phyloP scores from a whole-genome alignment of 2,329 filamentous ascomycete species.

The Fusarium beomiforme region DNA sequence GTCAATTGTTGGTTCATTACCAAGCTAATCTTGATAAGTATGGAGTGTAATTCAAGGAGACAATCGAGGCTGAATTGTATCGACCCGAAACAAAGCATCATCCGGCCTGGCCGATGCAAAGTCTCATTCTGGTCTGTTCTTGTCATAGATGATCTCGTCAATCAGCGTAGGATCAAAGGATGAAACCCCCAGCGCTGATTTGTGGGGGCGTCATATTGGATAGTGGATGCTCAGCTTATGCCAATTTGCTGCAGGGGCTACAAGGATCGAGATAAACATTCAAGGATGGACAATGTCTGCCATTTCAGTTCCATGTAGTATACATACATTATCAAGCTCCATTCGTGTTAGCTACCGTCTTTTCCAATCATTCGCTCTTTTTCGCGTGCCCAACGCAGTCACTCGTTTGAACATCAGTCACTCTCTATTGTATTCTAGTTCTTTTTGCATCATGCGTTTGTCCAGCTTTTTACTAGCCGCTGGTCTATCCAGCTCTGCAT shows the following conservation, averaged over 20 bases:
- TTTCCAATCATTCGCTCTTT: background rate
- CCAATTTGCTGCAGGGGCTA: constrained; percentile 12
- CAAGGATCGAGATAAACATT: background rate
- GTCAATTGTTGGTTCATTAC: too few relatives aligned
- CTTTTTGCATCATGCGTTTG: background rate
- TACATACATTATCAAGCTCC: background rate
- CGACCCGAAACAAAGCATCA: background rate
- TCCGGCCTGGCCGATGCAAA: background rate
- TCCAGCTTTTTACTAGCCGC: background rate
- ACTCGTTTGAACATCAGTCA: constrained; percentile 1
- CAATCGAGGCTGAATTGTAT: background rate
- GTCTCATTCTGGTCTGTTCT: background rate
- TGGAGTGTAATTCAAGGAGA: background rate
- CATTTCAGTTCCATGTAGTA: background rate
- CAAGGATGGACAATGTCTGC: background rate
- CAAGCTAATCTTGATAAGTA: background rate
- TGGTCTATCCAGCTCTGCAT: background rate
- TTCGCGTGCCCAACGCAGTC: background rate
- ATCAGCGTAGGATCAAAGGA: background rate
- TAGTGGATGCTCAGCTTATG: constrained; percentile 1
- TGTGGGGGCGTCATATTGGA: background rate
- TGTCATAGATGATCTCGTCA: background rate
- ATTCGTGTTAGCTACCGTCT: background rate
- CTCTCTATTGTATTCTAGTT: background rate
- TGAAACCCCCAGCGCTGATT: background rate